These are phyloP conservation scores for Haplographium delicatum DNA, from an alignment of 495 filamentous ascomycete genomes.

Conservation along the genomic window DNA sequence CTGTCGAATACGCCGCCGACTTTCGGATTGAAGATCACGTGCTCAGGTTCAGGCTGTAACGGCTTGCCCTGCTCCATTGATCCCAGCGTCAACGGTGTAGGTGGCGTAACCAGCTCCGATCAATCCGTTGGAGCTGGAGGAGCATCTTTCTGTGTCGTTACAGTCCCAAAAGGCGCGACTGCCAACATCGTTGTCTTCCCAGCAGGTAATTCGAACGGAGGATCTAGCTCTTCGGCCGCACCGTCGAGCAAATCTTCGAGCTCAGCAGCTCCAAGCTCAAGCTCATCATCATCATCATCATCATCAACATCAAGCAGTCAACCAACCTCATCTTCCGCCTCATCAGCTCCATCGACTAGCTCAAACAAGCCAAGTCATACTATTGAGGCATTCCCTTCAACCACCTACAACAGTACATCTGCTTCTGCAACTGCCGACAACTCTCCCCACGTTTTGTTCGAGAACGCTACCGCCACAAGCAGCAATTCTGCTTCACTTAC, in stretches of 20 bases:
- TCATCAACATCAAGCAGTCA: neutral
- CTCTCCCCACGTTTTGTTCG: slow-evolving; percentile 18
- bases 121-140: slow-evolving; percentile 56
- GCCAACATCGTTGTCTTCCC: slow-evolving; percentile 65
- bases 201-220: slow-evolving; percentile 2
- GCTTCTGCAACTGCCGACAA: slow-evolving; percentile 6
- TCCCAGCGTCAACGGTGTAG: slow-evolving; percentile 53
- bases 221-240: neutral
- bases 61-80: slow-evolving; percentile 73
- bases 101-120: slow-evolving; percentile 50
- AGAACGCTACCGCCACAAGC: slow-evolving; percentile 11
- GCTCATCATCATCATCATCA: neutral
- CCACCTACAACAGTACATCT: neutral
- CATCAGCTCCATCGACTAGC: neutral
- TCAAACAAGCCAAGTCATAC: slow-evolving; percentile 3
- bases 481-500: neutral
- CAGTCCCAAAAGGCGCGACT: slow-evolving; percentile 59
- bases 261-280: slow-evolving; percentile 9
- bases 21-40: slow-evolving; percentile 69
- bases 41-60: slow-evolving; percentile 60
- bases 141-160: slow-evolving; percentile 74
- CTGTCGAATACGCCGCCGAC: slow-evolving; percentile 54
- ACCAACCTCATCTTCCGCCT: neutral
- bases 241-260: no score
- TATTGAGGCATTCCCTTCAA: neutral